phyloP scores from a whole-genome alignment of 1,284 basidiomycete species.

The Violaceomyces palustris region DNA sequence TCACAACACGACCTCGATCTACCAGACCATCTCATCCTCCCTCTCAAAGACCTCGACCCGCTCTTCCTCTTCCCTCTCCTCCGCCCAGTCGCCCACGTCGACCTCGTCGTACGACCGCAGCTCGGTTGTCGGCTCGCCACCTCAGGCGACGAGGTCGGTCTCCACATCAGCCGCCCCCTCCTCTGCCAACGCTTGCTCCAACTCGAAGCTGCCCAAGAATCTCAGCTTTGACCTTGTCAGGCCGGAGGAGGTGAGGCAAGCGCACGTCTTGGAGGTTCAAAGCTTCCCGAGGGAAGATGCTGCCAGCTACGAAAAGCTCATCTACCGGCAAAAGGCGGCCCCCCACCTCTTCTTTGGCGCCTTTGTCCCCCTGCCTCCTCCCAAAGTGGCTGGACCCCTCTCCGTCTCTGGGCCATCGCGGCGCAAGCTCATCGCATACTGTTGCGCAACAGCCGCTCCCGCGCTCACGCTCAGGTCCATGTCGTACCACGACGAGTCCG shows the following conservation, averaged over 20 bases:
- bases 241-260: constrained; percentile 35
- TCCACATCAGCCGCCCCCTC: constrained; percentile 2
- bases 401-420: constrained; percentile 18
- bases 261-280: constrained; percentile 30
- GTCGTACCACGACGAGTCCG: constrained; percentile 33
- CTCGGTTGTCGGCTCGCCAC: too few relatives aligned
- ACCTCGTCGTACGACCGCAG: constrained; percentile 10
- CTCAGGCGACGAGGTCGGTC: background rate
- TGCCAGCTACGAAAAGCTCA: constrained; percentile 31
- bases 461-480: constrained; percentile 40
- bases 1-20: constrained; percentile 26
- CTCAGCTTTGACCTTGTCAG: constrained; percentile 40
- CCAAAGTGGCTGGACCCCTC: constrained; percentile 45
- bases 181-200: background rate
- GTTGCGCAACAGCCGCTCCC: constrained; percentile 42
- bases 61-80: constrained; percentile 27
- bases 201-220: constrained; percentile 12
- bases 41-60: constrained; percentile 16
- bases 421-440: constrained; percentile 39
- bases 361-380: constrained; percentile 34
- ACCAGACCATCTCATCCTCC: constrained; percentile 28
- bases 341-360: constrained; percentile 48
- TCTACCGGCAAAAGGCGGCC: constrained; percentile 37
- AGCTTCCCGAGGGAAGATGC: constrained; percentile 39
- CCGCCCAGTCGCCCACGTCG: constrained; percentile 11